Conservation (phyloP, 441 rosid genomes). For the Kokia cookei region DNA sequence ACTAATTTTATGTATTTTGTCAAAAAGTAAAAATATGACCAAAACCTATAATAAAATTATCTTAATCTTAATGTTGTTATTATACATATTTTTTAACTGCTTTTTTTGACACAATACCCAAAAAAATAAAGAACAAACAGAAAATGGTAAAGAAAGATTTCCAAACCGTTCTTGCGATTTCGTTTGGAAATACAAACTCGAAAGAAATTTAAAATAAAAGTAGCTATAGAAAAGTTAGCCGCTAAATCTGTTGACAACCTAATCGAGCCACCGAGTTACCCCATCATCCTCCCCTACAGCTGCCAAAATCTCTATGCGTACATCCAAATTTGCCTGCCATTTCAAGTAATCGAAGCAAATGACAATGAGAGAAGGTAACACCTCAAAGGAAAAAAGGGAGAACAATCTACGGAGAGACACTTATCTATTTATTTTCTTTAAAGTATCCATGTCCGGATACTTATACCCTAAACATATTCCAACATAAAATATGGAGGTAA, state of each 20-base stretch:
- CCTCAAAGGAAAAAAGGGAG: neutral
- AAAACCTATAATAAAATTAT: too few species aligned
- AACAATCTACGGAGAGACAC: neutral
- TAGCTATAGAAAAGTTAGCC: neutral
- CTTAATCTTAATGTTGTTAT: too few species aligned
- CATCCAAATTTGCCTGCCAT: slow-evolving; percentile 80
- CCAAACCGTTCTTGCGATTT: slow-evolving; percentile 25
- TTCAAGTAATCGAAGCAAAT: slow-evolving; percentile 13
- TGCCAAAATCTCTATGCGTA: slow-evolving; percentile 77
- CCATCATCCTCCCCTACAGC: slow-evolving; percentile 77
- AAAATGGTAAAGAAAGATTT: slow-evolving; percentile 25
- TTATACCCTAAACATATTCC: neutral
- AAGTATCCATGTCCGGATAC: neutral
- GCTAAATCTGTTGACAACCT: slow-evolving; percentile 16
- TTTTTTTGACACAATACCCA: neutral
- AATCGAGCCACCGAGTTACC: slow-evolving; percentile 85
- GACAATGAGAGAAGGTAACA: neutral
- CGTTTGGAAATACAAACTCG: slow-evolving; percentile 16
- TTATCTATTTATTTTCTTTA: neutral
- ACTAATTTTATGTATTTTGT: too few species aligned
- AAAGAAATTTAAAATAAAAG: slow-evolving; percentile 4
- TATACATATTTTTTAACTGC: too few species aligned
- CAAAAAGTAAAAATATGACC: too few species aligned
- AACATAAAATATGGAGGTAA: neutral
- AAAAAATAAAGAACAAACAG: neutral